Conservation (phyloP, 1,284 basidiomycete genomes). For the Tilletia caries region DNA sequence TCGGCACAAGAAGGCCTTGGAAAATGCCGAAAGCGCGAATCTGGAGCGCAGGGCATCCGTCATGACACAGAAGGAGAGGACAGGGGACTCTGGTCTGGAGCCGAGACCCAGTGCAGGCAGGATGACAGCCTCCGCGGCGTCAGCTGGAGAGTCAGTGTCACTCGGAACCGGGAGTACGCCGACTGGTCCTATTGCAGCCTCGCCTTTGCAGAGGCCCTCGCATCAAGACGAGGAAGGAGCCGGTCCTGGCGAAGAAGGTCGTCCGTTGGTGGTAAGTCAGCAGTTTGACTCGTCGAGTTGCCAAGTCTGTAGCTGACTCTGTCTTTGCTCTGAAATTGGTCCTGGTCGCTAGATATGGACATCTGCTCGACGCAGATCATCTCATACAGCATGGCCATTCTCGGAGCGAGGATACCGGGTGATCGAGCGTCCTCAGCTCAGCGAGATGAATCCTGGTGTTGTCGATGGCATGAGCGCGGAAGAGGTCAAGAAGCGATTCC, state of each 20-base stretch:
- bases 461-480: slow-evolving; percentile 85
- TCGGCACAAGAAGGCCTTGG: slow-evolving; percentile 32
- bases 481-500: slow-evolving; percentile 82
- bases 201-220: too few species aligned
- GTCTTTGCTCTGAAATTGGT: too few species aligned
- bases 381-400: slow-evolving; percentile 95
- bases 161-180: neutral
- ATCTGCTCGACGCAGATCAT: slow-evolving; percentile 82
- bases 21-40: slow-evolving; percentile 23
- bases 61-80: slow-evolving; percentile 20
- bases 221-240: slow-evolving; percentile 56
- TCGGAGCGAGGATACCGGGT: slow-evolving; percentile 66
- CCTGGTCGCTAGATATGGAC: slow-evolving; percentile 68
- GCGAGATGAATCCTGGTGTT: slow-evolving; percentile 84
- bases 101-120: neutral
- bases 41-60: slow-evolving; percentile 19
- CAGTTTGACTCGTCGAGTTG: neutral
- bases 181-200: neutral
- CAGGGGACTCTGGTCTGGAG: too few species aligned
- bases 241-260: slow-evolving; percentile 65
- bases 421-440: slow-evolving; percentile 89
- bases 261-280: slow-evolving; percentile 61
- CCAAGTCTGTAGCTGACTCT: neutral
- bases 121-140: neutral
- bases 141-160: neutral